A percentile compares a stretch with the other conserved stretches of the same genome.
These are phyloP conservation scores for Saksenaea oblongispora DNA, from an alignment of 371 early-diverging fungal genomes.

Conservation along the genomic window DNA sequence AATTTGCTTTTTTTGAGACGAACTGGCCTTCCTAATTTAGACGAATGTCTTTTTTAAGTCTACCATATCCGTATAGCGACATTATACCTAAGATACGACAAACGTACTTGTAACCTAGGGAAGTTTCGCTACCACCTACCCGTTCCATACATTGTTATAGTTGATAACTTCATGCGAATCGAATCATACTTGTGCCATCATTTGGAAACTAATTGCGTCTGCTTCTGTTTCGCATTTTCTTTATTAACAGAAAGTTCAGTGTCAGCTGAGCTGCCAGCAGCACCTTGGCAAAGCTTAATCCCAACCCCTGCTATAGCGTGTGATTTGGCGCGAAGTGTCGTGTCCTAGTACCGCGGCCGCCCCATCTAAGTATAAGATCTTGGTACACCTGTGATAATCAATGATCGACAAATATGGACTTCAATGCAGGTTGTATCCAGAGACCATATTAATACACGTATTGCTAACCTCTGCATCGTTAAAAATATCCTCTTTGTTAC, in stretches of 20 bases:
- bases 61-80: too few relatives aligned
- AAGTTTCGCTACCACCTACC: conserved; percentile 16
- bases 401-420: too few relatives aligned
- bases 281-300: conserved; percentile 76
- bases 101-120: conserved; percentile 84
- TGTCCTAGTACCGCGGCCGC: conserved; percentile 92
- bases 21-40: too few relatives aligned
- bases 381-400: too few relatives aligned
- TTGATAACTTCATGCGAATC: conserved; percentile 78
- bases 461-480: too few relatives aligned
- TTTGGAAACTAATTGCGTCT: conserved; percentile 81
- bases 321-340: conserved; percentile 86
- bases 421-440: too few relatives aligned
- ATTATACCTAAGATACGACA: too few relatives aligned
- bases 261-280: conserved; percentile 54
- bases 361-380: too few relatives aligned
- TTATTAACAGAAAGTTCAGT: conserved; percentile 60
- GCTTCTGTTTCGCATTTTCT: conserved; percentile 93
- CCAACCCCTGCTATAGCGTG: conserved; percentile 82
- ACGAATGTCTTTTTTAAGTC: too few relatives aligned
- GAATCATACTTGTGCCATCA: conserved; percentile 94
- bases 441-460: too few relatives aligned
- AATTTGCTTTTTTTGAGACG: too few relatives aligned
- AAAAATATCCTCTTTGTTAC: too few relatives aligned
- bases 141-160: conserved; percentile 64